Conservation (phyloP, 768 basidiomycete genomes). For the Termitomyces sp. region DNA sequence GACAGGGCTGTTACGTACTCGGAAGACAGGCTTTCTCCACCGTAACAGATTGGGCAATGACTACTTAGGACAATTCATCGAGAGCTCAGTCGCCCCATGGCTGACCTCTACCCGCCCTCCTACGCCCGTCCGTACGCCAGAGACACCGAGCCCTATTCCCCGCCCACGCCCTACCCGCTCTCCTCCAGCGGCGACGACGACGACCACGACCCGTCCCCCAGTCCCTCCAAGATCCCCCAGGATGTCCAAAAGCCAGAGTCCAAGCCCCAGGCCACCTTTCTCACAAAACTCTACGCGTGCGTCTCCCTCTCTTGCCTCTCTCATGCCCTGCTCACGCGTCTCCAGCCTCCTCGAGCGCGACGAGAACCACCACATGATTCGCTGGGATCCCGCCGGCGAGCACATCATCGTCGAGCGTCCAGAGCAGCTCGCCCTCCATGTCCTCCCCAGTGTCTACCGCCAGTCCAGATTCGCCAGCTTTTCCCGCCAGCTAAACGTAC, state of each 20-base stretch:
- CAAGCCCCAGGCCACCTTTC: conserved; percentile 91
- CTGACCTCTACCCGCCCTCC: conserved; percentile 51
- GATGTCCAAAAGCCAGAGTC: conserved; percentile 57
- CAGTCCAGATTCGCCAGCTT: conserved; percentile 97
- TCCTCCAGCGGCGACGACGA: conserved; percentile 34
- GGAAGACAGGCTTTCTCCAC: conserved; percentile 43
- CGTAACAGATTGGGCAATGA: conserved; percentile 23
- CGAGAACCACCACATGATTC: conserved; percentile 95
- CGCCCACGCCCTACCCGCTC: conserved; percentile 24
- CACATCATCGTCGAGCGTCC: conserved; percentile 95
- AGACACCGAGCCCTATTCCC: conserved; percentile 28
- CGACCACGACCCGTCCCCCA: conserved; percentile 46
- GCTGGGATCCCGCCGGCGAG: conserved; percentile 91
- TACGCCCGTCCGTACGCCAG: conserved; percentile 29
- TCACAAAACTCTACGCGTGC: conserved; percentile 94
- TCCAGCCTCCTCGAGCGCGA: conserved; percentile 79
- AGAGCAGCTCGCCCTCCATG: conserved; percentile 89
- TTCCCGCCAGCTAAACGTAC: conserved; percentile 93
- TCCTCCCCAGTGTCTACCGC: conserved; percentile 90
- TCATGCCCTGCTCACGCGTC: conserved; percentile 12
- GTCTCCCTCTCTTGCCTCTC: conserved; percentile 25
- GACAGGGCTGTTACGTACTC: conserved; percentile 34
- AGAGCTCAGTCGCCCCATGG: conserved; percentile 36
- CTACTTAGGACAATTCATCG: conserved; percentile 23
- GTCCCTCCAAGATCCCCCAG: conserved; percentile 32